Evolutionary conservation across 1,284 basidiomycete genomes (phyloP).

Genomic region (Ustilago esculenta): DNA sequence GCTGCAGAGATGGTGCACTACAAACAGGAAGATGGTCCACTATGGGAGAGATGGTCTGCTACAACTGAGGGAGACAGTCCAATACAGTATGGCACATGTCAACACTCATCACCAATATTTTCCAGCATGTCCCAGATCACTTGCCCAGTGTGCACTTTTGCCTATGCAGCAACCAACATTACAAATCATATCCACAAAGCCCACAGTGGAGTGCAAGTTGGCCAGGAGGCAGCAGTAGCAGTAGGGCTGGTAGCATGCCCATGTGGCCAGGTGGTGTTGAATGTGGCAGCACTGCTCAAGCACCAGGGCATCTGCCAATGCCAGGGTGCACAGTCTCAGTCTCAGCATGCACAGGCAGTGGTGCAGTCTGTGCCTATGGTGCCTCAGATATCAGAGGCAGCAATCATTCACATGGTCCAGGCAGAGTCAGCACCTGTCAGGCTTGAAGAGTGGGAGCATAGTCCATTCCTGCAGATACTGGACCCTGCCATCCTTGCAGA

Average conservation of each 20-base stretch:
- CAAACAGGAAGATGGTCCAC: no score
- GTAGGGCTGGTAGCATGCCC: neutral
- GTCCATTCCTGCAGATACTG: neutral
- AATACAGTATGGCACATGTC: neutral
- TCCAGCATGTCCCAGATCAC: no score
- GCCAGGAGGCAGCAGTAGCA: neutral
- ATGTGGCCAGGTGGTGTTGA: neutral
- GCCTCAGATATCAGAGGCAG: no score
- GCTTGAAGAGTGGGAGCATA: neutral
- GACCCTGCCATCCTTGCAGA: neutral
- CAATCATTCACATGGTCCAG: no score
- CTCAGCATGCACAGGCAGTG: constrained; percentile 1
- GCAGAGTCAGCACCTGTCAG: neutral
- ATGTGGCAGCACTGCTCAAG: neutral
- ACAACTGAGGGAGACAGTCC: neutral
- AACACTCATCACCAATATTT: neutral
- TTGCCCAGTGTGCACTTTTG: no score
- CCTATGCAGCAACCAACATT: no score
- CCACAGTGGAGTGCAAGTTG: neutral
- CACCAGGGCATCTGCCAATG: neutral
- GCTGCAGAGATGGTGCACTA: no score
- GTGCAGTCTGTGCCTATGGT: no score
- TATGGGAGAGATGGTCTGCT: no score
- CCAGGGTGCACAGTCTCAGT: neutral
- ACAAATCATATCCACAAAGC: neutral